A percentile compares a stretch with the other conserved stretches of the same genome.
These are phyloP conservation scores for Colletotrichum godetiae DNA, from an alignment of 2,329 filamentous ascomycete genomes.

Conservation along the genomic window DNA sequence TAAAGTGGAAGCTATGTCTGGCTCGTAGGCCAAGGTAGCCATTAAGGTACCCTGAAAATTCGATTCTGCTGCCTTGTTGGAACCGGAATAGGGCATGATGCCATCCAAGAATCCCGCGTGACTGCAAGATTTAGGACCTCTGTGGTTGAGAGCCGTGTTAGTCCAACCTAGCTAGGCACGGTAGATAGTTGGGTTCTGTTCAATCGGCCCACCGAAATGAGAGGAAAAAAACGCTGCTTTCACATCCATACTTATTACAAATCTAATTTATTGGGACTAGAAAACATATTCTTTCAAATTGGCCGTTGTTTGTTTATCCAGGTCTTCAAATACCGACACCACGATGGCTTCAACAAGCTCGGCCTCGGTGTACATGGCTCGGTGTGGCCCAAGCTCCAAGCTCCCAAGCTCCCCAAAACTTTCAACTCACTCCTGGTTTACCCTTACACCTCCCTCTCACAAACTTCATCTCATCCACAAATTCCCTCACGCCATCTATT, in stretches of 20 bases:
- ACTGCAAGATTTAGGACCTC: not conserved
- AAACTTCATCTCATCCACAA: conserved; percentile 2
- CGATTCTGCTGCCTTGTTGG: not conserved
- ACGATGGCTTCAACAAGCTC: not conserved
- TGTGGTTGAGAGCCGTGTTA: not conserved
- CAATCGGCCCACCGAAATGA: not conserved
- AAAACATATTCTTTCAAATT: not conserved
- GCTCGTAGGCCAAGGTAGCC: not conserved
- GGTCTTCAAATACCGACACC: not conserved
- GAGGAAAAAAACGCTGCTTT: not conserved
- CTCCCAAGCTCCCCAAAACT: not conserved
- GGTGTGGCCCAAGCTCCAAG: conserved; percentile 27
- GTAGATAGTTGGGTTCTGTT: not conserved
- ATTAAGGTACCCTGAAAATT: not conserved
- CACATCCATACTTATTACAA: too few relatives aligned
- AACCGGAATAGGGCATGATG: not conserved
- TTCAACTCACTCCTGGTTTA: not conserved
- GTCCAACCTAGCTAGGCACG: not conserved
- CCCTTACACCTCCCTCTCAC: not conserved
- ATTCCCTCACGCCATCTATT: not conserved
- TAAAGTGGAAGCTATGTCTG: not conserved
- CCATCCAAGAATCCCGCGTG: not conserved
- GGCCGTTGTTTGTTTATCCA: not conserved
- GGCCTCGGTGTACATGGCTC: not conserved
- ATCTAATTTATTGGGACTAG: not conserved